A percentile compares a stretch with the other conserved stretches of the same genome.
phyloP scores from a whole-genome alignment of 2,329 filamentous ascomycete species.

The Colletotrichum ledebouriae region DNA sequence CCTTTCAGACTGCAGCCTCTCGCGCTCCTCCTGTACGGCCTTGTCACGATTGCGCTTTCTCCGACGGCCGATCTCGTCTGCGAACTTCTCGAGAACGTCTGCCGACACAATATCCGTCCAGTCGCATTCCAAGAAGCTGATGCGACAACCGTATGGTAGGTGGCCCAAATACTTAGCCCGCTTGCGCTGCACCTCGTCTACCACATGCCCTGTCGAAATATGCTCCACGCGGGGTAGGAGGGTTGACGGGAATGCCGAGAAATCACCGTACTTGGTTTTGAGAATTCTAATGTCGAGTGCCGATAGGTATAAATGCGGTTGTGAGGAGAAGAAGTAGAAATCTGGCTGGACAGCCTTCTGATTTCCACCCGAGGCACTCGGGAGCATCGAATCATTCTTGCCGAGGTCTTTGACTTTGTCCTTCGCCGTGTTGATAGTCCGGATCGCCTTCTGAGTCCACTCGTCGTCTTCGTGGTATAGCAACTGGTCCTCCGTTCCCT shows the following conservation, averaged over 20 bases:
- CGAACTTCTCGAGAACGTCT: conserved; percentile 81
- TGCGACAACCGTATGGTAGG: conserved; percentile 89
- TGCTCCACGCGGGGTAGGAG: conserved; percentile 90
- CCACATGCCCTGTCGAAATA: conserved; percentile 87
- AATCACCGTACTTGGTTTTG: conserved; percentile 88
- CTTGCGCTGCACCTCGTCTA: conserved; percentile 87
- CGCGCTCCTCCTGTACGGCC: conserved; percentile 86
- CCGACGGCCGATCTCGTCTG: conserved; percentile 80
- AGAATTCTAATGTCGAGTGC: conserved; percentile 93
- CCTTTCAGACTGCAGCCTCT: conserved; percentile 84
- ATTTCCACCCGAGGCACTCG: conserved; percentile 11
- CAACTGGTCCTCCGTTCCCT: conserved; percentile 90
- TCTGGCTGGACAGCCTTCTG: conserved; percentile 54
- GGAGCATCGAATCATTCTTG: conserved; percentile 46
- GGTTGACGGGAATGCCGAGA: conserved; percentile 85
- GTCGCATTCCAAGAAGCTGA: conserved; percentile 92
- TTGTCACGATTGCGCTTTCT: conserved; percentile 86
- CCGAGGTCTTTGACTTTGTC: conserved; percentile 73
- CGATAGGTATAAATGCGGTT: conserved; percentile 90
- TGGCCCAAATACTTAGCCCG: conserved; percentile 89
- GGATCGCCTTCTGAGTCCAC: conserved; percentile 89
- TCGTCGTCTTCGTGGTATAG: conserved; percentile 94
- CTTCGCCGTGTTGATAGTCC: conserved; percentile 79
- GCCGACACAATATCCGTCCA: conserved; percentile 90
- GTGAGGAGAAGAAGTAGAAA: conserved; percentile 90